Base-by-base conservation (phyloP, 192 early-diverging fungal genomes). In the Thoreauomyces humboldtii region DNA sequence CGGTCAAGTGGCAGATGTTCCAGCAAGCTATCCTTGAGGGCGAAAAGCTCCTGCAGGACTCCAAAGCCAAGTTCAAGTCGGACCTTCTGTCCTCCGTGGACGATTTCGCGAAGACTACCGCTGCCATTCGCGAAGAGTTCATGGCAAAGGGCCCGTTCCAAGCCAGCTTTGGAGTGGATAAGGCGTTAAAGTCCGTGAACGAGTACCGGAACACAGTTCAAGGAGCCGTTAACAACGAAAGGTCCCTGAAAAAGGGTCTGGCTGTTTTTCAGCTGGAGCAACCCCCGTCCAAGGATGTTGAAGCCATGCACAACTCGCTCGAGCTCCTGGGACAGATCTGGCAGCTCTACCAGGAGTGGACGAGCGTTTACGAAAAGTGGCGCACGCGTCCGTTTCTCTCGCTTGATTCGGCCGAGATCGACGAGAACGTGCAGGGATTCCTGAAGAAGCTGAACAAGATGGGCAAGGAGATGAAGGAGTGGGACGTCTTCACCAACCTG, bases 241-340 rank as follows among this genome's bases (percentile, higher is more conserved):
- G 62, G 22, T 73, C 64, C 29, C 65, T 85, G 12, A 79, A 76
- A 45, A 83, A 81, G 52, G 83, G 83, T 3, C 66, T 85, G 7
- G 36, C 48, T 9, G 81, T 85, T 1, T 85, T 85, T 57, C 85
- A 84, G 44, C 65, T 85, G 31, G 83, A 85, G 28, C 74, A 83
- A 35, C 31, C 78, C 11, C 79, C 81, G 14, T 73, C 63, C 7
- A 85, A 84, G 47, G 83, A 85, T 68, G 72, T 85, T 22, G 72
- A 70, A n/a, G 22, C 50, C 17, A 70, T 85, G 48, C 52, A 29
- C 31, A 61, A 33, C 5, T 68, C 82, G 19, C 45, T 85, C 42
- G 83, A 84, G n/a, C 38, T 62, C n/a, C 61, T 85, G 1, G 50
- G 44, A 19, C 76, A 79, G 63, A 69, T 85, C 22, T 85, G 83